These are phyloP conservation scores for Cicer cuneatum DNA, from an alignment of 306 rosid species.

Conservation along the genomic window DNA sequence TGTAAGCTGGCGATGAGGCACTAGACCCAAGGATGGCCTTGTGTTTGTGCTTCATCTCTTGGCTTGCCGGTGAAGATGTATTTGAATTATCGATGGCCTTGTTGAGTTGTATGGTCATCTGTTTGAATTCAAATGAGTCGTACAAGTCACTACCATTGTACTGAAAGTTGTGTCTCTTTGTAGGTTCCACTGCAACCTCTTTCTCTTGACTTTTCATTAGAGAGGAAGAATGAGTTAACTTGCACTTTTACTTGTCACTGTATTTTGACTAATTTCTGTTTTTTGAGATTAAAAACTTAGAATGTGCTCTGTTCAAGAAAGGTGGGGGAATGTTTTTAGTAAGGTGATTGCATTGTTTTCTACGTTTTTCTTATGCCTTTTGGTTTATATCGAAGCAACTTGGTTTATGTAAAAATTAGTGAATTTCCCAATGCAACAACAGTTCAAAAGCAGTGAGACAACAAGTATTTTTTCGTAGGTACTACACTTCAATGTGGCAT, in stretches of 20 bases:
- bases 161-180: constrained; percentile 41
- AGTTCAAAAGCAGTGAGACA: constrained; percentile 15
- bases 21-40: constrained; percentile 53
- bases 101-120: constrained; percentile 64
- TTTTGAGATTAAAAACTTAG: constrained; percentile 29
- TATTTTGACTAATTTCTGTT: not conserved
- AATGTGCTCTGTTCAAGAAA: constrained; percentile 38
- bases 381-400: constrained; percentile 44
- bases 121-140: constrained; percentile 65
- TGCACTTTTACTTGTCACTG: constrained; percentile 37
- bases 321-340: constrained; percentile 34
- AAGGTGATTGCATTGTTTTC: constrained; percentile 57
- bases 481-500: not conserved
- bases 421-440: constrained; percentile 29
- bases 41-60: constrained; percentile 49
- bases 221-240: constrained; percentile 36
- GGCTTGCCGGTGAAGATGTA: constrained; percentile 45
- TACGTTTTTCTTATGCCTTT: constrained; percentile 43
- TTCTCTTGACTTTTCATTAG: constrained; percentile 48
- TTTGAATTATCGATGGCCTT: constrained; percentile 57
- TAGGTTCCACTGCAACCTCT: constrained; percentile 39
- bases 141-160: constrained; percentile 64
- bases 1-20: constrained; percentile 38
- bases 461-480: constrained; percentile 22
- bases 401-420: constrained; percentile 21